phyloP scores from a whole-genome alignment of 164 flowering plant species.

The Echeveria elegans region DNA sequence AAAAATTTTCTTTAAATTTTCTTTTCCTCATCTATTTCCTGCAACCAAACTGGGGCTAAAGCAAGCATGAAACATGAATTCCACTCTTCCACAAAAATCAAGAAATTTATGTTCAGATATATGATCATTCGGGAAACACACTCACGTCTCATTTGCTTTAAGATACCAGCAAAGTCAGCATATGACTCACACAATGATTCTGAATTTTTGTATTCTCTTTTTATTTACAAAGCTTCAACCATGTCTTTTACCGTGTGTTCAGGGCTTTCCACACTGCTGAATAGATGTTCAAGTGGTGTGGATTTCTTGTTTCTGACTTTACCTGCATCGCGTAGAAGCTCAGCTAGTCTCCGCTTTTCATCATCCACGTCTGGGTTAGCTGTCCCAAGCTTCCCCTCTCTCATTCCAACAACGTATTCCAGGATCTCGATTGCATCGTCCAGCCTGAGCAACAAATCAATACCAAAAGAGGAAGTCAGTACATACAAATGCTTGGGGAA shows the following conservation, averaged over 20 bases:
- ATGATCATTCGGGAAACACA: too few species aligned
- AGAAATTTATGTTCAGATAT: not conserved
- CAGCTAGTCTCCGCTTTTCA: conserved; percentile 45
- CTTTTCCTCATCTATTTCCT: too few species aligned
- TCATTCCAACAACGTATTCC: conserved; percentile 46
- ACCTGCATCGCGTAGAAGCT: conserved; percentile 54
- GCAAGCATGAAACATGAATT: not conserved
- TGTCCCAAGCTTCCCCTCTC: conserved; percentile 70
- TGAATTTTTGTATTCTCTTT: not conserved
- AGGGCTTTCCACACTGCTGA: conserved; percentile 11
- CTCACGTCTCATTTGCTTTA: not conserved
- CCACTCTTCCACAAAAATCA: not conserved
- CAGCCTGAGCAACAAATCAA: conserved; percentile 23
- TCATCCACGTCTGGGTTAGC: conserved; percentile 65
- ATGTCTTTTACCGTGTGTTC: not conserved
- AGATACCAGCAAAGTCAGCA: not conserved
- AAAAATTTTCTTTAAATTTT: too few species aligned
- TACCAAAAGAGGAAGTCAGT: too few species aligned
- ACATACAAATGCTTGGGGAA: too few species aligned
- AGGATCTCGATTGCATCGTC: conserved; percentile 58
- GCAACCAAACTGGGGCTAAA: too few species aligned
- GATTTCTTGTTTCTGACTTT: conserved; percentile 34
- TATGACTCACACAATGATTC: not conserved
- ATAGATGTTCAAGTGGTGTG: conserved; percentile 45
- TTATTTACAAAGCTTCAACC: not conserved